Evolutionary conservation across 352 stramenopile species (phyloP).

Genomic region (Pythium brachiatum): DNA sequence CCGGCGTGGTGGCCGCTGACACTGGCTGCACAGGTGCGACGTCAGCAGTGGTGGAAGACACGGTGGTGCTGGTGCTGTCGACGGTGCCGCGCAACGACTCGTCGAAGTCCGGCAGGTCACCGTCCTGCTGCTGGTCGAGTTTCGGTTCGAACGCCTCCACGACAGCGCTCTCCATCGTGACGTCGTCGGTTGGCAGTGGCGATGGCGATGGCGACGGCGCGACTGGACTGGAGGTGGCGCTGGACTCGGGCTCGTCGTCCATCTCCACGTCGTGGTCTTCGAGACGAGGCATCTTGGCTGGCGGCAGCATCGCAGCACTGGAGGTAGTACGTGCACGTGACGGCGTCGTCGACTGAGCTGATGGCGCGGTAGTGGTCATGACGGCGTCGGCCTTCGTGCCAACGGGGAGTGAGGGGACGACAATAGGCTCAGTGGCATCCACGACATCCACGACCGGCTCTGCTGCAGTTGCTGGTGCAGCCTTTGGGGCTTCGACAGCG

Average conservation of each 20-base stretch:
- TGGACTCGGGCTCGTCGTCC: slow-evolving; percentile 10
- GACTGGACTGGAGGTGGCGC: background rate
- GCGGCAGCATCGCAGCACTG: slow-evolving; percentile 8
- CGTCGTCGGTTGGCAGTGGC: background rate
- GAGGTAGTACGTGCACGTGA: slow-evolving; percentile 17
- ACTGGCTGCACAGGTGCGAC: slow-evolving; percentile 16
- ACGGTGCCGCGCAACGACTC: slow-evolving; percentile 13
- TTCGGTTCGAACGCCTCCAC: background rate
- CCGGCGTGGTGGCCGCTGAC: background rate
- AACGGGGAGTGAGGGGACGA: background rate
- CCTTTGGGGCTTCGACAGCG: slow-evolving; percentile 23
- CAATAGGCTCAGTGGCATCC: background rate
- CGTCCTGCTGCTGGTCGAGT: background rate
- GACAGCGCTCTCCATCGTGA: background rate
- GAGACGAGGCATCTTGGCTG: slow-evolving; percentile 18
- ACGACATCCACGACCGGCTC: background rate
- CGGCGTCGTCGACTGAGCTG: slow-evolving; percentile 6
- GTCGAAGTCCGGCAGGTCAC: slow-evolving; percentile 8
- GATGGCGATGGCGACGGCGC: background rate
- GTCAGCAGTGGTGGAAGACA: slow-evolving; percentile 14
- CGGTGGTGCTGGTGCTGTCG: slow-evolving; percentile 22
- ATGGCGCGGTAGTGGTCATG: background rate
- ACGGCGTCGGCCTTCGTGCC: background rate
- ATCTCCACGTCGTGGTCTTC: slow-evolving; percentile 22
- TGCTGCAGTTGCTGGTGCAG: background rate